Percentiles rank a stretch among this genome's conserved stretches.
Evolutionary conservation across 1,284 basidiomycete species (phyloP).

Genomic region (Puccinia triticina): DNA sequence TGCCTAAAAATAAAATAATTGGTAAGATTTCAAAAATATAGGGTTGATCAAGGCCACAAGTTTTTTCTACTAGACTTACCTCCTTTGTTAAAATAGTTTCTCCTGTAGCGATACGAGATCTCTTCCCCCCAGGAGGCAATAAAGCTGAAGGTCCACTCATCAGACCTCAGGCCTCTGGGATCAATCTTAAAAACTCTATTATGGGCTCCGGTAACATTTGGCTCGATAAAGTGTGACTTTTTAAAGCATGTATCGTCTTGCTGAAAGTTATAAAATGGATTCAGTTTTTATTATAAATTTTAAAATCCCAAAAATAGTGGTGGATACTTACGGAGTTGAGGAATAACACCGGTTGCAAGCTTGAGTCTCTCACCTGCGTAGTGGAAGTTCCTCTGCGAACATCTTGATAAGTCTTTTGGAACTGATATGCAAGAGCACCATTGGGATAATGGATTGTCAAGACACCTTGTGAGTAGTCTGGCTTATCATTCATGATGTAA

Average conservation of each 20-base stretch:
- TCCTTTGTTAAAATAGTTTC: not conserved
- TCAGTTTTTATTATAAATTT: not conserved
- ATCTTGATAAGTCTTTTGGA: not conserved
- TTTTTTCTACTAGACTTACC: not conserved
- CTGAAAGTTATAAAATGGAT: not conserved
- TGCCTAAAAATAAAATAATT: not conserved
- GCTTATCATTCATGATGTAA: not conserved
- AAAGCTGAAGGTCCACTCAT: constrained; percentile 3
- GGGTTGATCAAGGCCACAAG: not conserved
- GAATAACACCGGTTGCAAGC: not conserved
- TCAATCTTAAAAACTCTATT: not conserved
- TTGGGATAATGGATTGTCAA: not conserved
- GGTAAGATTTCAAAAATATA: not conserved
- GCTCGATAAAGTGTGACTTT: not conserved
- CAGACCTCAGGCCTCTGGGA: not conserved
- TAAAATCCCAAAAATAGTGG: not conserved
- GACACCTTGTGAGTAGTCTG: not conserved
- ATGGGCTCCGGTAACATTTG: not conserved
- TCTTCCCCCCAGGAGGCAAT: not conserved
- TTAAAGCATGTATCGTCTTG: not conserved
- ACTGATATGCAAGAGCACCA: not conserved
- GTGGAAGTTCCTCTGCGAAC: not conserved
- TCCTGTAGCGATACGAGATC: not conserved
- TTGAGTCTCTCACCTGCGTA: not conserved
- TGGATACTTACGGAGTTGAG: not conserved